Evolutionary conservation across 2,329 filamentous ascomycete genomes (phyloP).

Genomic region (Eurotiales sp.): DNA sequence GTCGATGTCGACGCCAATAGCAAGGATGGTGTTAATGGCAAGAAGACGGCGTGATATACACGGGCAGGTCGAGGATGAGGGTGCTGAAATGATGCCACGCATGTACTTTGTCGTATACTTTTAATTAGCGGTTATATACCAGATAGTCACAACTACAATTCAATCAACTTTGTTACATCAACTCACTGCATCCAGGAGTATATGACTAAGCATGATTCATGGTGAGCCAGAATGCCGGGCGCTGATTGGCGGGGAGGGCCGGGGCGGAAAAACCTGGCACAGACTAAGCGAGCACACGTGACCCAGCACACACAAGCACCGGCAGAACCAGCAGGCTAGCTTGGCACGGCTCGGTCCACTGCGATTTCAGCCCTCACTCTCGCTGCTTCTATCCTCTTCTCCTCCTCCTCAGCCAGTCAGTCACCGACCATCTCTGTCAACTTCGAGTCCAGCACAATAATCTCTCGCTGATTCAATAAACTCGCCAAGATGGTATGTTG

Average conservation of each 20-base stretch:
- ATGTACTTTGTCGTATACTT: too few relatives aligned
- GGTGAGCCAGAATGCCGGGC: not conserved
- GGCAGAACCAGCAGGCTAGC: not conserved
- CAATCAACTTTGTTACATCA: too few relatives aligned
- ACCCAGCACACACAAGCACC: conserved; percentile 15
- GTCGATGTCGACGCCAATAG: conserved; percentile 32
- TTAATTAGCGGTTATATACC: too few relatives aligned
- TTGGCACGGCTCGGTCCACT: not conserved
- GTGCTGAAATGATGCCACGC: too few relatives aligned
- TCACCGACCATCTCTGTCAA: conserved; percentile 41
- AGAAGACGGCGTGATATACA: conserved; percentile 9
- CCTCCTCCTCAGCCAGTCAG: too few relatives aligned
- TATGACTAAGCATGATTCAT: not conserved
- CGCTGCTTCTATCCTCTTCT: not conserved
- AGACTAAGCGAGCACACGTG: conserved; percentile 17
- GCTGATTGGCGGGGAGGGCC: conserved; percentile 3
- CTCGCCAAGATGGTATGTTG: conserved; percentile 43
- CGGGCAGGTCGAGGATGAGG: too few relatives aligned
- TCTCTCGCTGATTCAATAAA: conserved; percentile 37
- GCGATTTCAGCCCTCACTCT: conserved; percentile 18
- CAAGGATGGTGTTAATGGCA: conserved; percentile 17
- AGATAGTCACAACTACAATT: too few relatives aligned
- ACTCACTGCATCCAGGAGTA: too few relatives aligned
- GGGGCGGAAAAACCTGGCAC: conserved; percentile 2
- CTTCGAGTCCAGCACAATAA: conserved; percentile 30